phyloP scores from a whole-genome alignment of 2,329 filamentous ascomycete species.

The Neonectria hederae region DNA sequence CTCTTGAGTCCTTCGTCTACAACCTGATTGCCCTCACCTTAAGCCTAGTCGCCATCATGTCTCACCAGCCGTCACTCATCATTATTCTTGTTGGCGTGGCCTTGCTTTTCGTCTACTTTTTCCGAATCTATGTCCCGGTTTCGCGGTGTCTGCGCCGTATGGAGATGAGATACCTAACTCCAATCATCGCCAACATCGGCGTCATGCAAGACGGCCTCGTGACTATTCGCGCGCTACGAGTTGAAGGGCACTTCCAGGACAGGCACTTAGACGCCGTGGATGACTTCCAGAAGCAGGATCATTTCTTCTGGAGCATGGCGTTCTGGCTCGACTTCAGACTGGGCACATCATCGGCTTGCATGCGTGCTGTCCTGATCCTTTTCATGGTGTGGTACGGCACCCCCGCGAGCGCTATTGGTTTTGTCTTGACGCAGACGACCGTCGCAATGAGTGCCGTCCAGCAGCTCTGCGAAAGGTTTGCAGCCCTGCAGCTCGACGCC shows the following conservation, averaged over 20 bases:
- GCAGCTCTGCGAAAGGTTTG: constrained; percentile 79
- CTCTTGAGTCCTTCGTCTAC: constrained; percentile 77
- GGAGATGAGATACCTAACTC: constrained; percentile 89
- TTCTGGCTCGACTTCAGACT: constrained; percentile 87
- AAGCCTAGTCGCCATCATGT: constrained; percentile 80
- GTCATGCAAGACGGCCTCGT: constrained; percentile 86
- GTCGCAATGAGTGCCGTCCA: constrained; percentile 51
- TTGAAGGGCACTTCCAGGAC: constrained; percentile 81
- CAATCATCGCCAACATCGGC: constrained; percentile 92
- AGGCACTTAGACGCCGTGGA: constrained; percentile 84
- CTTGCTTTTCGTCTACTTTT: constrained; percentile 75
- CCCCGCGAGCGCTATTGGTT: constrained; percentile 81
- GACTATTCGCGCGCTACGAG: constrained; percentile 85
- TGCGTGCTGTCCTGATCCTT: constrained; percentile 77
- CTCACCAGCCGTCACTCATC: constrained; percentile 81
- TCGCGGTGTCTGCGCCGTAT: constrained; percentile 85
- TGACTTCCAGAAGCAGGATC: constrained; percentile 92
- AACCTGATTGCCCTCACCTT: constrained; percentile 76
- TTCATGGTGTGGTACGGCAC: constrained; percentile 80
- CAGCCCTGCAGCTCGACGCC: constrained; percentile 89
- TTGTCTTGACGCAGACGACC: constrained; percentile 71
- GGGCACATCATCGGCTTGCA: constrained; percentile 66
- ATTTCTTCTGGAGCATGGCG: constrained; percentile 93
- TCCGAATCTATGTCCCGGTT: constrained; percentile 79
- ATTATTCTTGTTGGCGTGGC: constrained; percentile 76